phyloP scores from a whole-genome alignment of 164 flowering plant genomes.

The Nymphaea thermarum region DNA sequence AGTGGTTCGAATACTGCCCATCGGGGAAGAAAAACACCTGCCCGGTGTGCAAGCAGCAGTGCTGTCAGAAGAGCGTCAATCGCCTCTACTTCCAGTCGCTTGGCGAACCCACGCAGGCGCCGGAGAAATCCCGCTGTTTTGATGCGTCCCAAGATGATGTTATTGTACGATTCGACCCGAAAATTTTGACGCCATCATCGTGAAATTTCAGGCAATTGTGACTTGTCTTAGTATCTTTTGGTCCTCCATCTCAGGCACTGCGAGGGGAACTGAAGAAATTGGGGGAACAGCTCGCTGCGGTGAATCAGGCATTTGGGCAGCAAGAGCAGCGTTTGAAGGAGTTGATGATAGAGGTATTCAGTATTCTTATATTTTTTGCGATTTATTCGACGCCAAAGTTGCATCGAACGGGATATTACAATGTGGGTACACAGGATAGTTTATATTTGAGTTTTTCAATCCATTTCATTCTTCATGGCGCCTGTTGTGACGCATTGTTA shows the following conservation, averaged over 20 bases:
- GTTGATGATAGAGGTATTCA: conserved; percentile 50
- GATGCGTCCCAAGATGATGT: conserved; percentile 15
- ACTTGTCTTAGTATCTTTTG: background rate
- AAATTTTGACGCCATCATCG: background rate
- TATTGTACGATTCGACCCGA: background rate
- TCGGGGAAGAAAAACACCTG: conserved; percentile 57
- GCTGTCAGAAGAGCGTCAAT: conserved; percentile 24
- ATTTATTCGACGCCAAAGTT: background rate
- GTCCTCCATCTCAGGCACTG: conserved; percentile 13
- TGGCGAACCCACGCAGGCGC: conserved; percentile 22
- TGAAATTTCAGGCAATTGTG: background rate
- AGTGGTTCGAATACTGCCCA: conserved; percentile 89
- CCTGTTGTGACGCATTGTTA: background rate
- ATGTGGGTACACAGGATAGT: background rate
- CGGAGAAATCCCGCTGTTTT: conserved; percentile 4
- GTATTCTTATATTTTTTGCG: conserved; percentile 18
- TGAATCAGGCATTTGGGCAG: conserved; percentile 31
- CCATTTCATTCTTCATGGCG: background rate
- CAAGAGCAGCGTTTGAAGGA: conserved; percentile 35
- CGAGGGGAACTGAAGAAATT: conserved; percentile 39
- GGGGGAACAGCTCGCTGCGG: conserved; percentile 40
- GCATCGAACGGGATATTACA: background rate
- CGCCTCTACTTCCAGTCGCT: conserved; percentile 89
- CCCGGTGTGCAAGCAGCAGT: conserved; percentile 88
- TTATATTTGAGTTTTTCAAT: background rate